Conservation (phyloP, 352 stramenopile species). For the Phytophthora agathidicida region DNA sequence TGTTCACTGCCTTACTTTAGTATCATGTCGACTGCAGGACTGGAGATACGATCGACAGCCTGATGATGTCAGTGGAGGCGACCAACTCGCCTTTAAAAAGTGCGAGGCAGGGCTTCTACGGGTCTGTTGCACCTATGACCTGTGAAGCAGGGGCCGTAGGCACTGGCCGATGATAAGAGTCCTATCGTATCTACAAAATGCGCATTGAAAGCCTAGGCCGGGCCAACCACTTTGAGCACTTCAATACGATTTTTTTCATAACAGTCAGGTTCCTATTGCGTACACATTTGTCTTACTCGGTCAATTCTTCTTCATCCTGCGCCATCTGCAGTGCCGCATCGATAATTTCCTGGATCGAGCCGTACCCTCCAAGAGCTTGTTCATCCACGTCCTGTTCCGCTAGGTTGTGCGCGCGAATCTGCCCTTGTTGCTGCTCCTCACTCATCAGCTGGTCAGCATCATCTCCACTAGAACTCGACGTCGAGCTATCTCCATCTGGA, state of each 20-base stretch:
- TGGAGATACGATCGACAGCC: slow-evolving; percentile 61
- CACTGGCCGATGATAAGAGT: background rate
- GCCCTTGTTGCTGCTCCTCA: slow-evolving; percentile 17
- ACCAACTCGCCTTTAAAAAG: slow-evolving; percentile 26
- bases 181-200: background rate
- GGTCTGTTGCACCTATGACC: background rate
- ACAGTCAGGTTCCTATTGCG: slow-evolving; percentile 17
- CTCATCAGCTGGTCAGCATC: slow-evolving; percentile 5
- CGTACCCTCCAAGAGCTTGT: slow-evolving; percentile 37
- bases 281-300: slow-evolving; percentile 29
- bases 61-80: slow-evolving; percentile 37
- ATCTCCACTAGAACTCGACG: slow-evolving; percentile 32
- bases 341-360: slow-evolving; percentile 56
- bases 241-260: slow-evolving; percentile 17
- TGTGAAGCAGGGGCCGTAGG: slow-evolving; percentile 2
- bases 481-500: slow-evolving; percentile 23
- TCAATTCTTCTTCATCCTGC: slow-evolving; percentile 66
- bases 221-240: slow-evolving; percentile 1
- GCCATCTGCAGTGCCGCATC: slow-evolving; percentile 61
- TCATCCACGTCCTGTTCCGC: slow-evolving; percentile 18
- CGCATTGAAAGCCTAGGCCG: background rate
- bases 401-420: slow-evolving; percentile 6
- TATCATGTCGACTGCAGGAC: background rate
- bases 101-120: slow-evolving; percentile 10
- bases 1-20: background rate